These are phyloP conservation scores for Sextonia rubra DNA, from an alignment of 164 flowering plant genomes.

Conservation along the genomic window DNA sequence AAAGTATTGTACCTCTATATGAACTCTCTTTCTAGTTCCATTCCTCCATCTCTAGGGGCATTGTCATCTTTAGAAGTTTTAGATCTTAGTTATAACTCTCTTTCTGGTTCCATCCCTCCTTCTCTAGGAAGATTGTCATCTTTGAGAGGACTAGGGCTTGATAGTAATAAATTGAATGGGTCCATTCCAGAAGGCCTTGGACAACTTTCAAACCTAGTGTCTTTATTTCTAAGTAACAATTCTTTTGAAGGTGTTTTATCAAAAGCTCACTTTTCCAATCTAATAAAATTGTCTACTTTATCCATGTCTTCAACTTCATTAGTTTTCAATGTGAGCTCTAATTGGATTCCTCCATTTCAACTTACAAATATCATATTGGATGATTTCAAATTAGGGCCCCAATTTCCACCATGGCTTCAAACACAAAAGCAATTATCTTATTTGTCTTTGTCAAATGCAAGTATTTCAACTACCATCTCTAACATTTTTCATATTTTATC, in stretches of 20 bases:
- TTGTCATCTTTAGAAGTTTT: background rate
- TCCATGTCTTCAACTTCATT: background rate
- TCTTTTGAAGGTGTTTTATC: background rate
- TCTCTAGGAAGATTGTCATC: background rate
- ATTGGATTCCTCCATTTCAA: conserved; percentile 1
- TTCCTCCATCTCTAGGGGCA: background rate
- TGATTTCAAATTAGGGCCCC: background rate
- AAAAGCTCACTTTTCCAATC: background rate
- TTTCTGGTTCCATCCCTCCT: background rate
- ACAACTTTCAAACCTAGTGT: background rate
- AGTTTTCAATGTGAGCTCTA: background rate
- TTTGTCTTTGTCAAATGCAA: background rate
- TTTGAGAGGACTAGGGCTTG: background rate
- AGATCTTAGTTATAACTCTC: background rate
- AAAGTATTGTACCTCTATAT: background rate
- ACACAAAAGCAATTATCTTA: background rate
- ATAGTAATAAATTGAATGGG: background rate
- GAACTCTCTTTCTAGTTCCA: background rate
- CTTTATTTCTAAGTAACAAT: too few species aligned
- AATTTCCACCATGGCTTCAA: background rate
- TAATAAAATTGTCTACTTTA: too few species aligned
- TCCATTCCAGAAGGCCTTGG: background rate
- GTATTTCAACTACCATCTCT: background rate
- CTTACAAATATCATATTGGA: background rate
- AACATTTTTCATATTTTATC: background rate